Base-by-base conservation (phyloP, 306 rosid species). In the Herpetospermum pedunculosum region DNA sequence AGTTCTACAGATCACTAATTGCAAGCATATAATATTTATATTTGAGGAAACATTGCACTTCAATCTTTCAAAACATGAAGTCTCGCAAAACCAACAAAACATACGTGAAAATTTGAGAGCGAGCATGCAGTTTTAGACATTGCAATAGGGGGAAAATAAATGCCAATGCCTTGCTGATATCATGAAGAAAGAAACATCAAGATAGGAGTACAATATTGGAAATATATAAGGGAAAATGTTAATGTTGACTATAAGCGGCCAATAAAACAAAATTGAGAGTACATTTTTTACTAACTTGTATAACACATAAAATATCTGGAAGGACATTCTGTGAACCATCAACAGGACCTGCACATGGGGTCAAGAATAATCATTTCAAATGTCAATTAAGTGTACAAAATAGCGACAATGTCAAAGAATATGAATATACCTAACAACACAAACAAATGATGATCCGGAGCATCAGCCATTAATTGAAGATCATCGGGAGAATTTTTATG, bases 401-500 rank as follows among this genome's bases (percentile, higher is more conserved):
- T 28, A 16, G 13, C 0, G 63, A 46, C 55, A 72, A 57, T 19
- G 48, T 11, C 38, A n/a, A 46, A 59, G 12, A 53, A 71, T 65
- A 50, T 72, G 82, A 81, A n/a, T 57, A 79, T 90, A 90, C 97
- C 98, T 82, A 93, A 92, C 67, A 93, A 77, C 47, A 93, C 97
- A 77, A 90, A 93, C 75, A 93, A 82, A 88, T 90, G 96, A 80
- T 93, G 97, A 5, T 93, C 96, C 40, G 98, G 98, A 80, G 98
- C 97, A 80, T 93, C 96, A 1, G 98, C 98, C 89, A 93, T 88
- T 77, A 93, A 77, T 81, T 93, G 98, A 70, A 93, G 83, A 84
- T 93, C 98, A 82, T 93, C 89, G 9, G 98, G 98, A 76, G 98
- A 90, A 87, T 88, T 90, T 82, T 88, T 93, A 90, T 93, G 88